These are phyloP conservation scores for Spizellomyces sp. DNA, from an alignment of 192 early-diverging fungal genomes.

Conservation along the genomic window DNA sequence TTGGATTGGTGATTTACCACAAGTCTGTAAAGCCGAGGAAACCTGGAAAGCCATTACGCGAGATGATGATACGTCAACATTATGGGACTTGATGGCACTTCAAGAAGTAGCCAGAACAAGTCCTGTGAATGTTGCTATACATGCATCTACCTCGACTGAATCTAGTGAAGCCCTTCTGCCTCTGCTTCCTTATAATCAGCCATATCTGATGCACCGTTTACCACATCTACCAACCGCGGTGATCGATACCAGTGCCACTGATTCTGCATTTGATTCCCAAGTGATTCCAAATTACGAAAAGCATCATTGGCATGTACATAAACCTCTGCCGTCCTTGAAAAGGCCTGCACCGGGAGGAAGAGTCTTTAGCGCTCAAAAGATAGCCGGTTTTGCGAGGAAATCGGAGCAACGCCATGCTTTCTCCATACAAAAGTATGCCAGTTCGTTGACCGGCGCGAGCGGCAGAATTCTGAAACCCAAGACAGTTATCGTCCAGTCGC, in stretches of 20 bases:
- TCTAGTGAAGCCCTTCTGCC: neutral
- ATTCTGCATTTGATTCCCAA: neutral
- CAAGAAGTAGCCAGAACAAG: neutral
- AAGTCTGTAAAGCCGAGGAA: neutral
- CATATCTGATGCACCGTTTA: slow-evolving; percentile 2
- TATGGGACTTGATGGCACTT: neutral
- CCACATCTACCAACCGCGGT: slow-evolving; percentile 6
- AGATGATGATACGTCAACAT: neutral
- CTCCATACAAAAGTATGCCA: slow-evolving; percentile 23
- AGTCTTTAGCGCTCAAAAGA: neutral
- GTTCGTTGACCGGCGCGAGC: slow-evolving; percentile 20
- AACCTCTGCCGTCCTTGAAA: neutral
- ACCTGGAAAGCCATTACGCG: neutral
- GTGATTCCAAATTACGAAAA: slow-evolving; percentile 15
- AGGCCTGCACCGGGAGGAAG: slow-evolving; percentile 1
- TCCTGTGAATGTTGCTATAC: neutral
- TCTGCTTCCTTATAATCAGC: slow-evolving; percentile 16
- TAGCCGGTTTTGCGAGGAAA: slow-evolving; percentile 3
- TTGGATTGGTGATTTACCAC: neutral
- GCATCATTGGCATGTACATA: slow-evolving; percentile 17
- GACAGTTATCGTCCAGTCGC: slow-evolving; percentile 15
- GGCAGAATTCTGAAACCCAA: slow-evolving; percentile 18
- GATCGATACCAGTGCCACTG: neutral
- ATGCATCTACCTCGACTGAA: too few relatives aligned
- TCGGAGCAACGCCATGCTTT: slow-evolving; percentile 17